Base-by-base conservation (phyloP, 2,329 filamentous ascomycete species). In the Knufia petricola region DNA sequence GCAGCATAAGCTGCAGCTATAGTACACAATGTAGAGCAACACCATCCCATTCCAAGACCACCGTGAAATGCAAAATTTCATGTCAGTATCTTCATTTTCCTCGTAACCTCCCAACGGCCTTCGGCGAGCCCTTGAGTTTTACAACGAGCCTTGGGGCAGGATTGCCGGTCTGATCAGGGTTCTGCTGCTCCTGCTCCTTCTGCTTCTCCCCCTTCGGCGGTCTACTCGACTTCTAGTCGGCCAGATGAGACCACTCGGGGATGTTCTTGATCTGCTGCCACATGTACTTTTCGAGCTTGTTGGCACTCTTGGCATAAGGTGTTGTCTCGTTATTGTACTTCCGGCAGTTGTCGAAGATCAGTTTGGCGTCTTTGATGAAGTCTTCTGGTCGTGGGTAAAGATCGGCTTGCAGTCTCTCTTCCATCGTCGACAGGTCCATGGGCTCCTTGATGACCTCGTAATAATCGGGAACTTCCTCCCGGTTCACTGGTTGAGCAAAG, bases 391-490 rank as follows among this genome's bases (percentile, higher is more conserved):
- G 88, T 13, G 81, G 78, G 63, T 98, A 98, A 61, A 90, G 79
- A 67, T 96, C 92, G 32, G 87, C 87, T 62, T 96, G 89, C 55
- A 95, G 83, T 67, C 94, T 94, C 58, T 80, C 81, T 67, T 96
- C 92, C 90, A 98, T 96, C 17, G 89, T 95, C 41, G 79, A 83
- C 41, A 95, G 74, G 63, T 95, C 92, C 92, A 98, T 98, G 30
- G 92, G 92, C 65, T 95, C 85, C 63, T 89, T 89, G 72, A 98
- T 98, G 52, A 96, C 89, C 51, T 95, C 87, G 71, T 96, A 96
- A 69, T 98, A 98, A 65, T 98, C 92, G n/a, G 87, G 82, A 0
- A 98, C 92, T 57, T 96, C 92, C 60, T 98, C 92, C 57, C 84
- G 82, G 64, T 94, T 95, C 57, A 98, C 92, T 0, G 92, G 90